Percentiles rank a stretch among this genome's conserved stretches.
These are phyloP conservation scores for Boletus holoroseus DNA, from an alignment of 1,284 basidiomycete species.

Conservation along the genomic window DNA sequence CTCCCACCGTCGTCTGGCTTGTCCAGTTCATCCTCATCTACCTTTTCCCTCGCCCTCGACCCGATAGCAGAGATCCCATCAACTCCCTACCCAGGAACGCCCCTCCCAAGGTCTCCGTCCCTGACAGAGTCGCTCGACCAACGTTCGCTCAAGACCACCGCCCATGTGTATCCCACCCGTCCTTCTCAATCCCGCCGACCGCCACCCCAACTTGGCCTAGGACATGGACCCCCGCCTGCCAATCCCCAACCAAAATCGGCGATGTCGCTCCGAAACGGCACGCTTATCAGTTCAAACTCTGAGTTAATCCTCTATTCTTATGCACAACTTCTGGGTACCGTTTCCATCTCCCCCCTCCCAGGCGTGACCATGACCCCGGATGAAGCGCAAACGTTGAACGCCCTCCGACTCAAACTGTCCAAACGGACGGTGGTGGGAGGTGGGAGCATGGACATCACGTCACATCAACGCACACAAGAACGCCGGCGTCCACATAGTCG, in stretches of 20 bases:
- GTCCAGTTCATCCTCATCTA: constrained; percentile 47
- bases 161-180: constrained; percentile 22
- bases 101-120: constrained; percentile 29
- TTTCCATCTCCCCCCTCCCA: constrained; percentile 41
- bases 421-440: constrained; percentile 57
- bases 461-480: constrained; percentile 33
- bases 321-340: constrained; percentile 71
- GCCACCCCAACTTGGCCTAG: constrained; percentile 41
- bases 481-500: constrained; percentile 41
- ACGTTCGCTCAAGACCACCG: constrained; percentile 9
- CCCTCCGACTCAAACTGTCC: constrained; percentile 47
- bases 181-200: constrained; percentile 30
- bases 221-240: constrained; percentile 38
- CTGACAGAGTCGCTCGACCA: constrained; percentile 19
- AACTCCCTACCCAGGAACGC: constrained; percentile 40
- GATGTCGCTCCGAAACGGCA: constrained; percentile 33
- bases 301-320: constrained; percentile 85
- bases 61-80: constrained; percentile 56
- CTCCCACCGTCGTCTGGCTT: constrained; percentile 35
- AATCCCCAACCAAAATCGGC: constrained; percentile 15
- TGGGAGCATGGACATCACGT: constrained; percentile 71
- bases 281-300: constrained; percentile 44
- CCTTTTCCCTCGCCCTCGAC: constrained; percentile 62
- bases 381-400: constrained; percentile 40
- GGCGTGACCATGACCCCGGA: constrained; percentile 33